Base-by-base conservation (phyloP, 805 yeast species). In the Spathaspora sp. region DNA sequence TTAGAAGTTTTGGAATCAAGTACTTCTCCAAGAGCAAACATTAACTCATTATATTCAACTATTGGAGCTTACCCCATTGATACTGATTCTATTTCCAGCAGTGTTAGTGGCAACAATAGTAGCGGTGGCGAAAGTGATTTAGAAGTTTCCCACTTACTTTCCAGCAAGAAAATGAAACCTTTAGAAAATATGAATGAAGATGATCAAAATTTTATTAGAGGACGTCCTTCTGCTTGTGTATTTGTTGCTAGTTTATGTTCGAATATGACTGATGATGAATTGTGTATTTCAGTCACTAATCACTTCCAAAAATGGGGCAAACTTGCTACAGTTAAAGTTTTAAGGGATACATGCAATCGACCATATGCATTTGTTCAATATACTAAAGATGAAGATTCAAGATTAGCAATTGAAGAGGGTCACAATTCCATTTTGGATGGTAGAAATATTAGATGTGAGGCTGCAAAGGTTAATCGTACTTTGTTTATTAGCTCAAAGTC, bases 321-420 rank as follows among this genome's bases (percentile, higher is more conserved):
- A 42, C 71, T 89, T 42, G 76, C 83, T 1, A 71, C 86, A 19
- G 96, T 89, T 14, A 91, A 91, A 62, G 96, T 91, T 2, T 75
- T 91, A 52, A 75, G 96, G 49, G 97, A 91, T 69, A 82, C 87
- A 14, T 76, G 83, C 19, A 86, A 87, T 61, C 54, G 96, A 46
- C 97, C 97, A 1, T 91, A 91, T 68, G 97, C 97, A 0, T 91
- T 91, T 76, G 96, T 91, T 45, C 97, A 91, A 69, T 91, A 87
- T 64, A 73, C 81, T 8, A 81, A 73, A 51, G 94, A 87, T 56
- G 73, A 69, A 8, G 93, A 87, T 57, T 91, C 96, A 4, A 75
- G 77, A 54, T 63, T 56, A 4, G 97, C 97, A 0, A 77, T 90
- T 49, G 67, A 64, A 17, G 75, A 76, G 53, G 96, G 90, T 10